Conservation (phyloP, 164 flowering plant species). For the Magnolia sinica region DNA sequence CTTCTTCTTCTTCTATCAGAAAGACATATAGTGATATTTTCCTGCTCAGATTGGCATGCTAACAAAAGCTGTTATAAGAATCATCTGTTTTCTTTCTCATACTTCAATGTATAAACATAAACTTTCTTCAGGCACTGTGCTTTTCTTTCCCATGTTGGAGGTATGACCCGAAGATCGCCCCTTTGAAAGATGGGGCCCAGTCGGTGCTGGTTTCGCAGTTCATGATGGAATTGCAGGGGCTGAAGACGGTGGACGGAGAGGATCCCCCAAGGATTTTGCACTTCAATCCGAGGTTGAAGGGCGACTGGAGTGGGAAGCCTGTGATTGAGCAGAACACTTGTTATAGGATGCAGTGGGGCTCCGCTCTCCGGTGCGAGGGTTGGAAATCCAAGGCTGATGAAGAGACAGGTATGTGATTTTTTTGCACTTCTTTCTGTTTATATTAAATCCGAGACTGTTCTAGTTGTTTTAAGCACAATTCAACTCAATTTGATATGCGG, state of each 20-base stretch:
- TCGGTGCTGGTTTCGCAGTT: constrained; percentile 83
- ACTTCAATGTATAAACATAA: no score
- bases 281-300: constrained; percentile 92
- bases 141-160: no score
- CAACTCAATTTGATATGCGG: constrained; percentile 2
- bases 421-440: not conserved
- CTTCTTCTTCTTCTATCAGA: no score
- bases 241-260: constrained; percentile 85
- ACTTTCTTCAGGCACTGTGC: no score
- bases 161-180: constrained; percentile 51
- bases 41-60: no score
- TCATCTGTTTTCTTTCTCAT: no score
- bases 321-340: constrained; percentile 94
- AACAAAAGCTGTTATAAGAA: no score
- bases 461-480: not conserved
- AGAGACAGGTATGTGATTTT: constrained; percentile 63
- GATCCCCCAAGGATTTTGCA: constrained; percentile 89
- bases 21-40: no score
- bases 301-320: constrained; percentile 93
- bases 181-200: constrained; percentile 49
- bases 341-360: constrained; percentile 93
- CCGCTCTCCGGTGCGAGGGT: constrained; percentile 75
- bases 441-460: not conserved
- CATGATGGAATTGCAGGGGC: constrained; percentile 81
- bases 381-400: constrained; percentile 76